Percentiles rank a stretch among this genome's conserved stretches.
Conservation (phyloP, 768 basidiomycete genomes). For the Pholiota conissans region DNA sequence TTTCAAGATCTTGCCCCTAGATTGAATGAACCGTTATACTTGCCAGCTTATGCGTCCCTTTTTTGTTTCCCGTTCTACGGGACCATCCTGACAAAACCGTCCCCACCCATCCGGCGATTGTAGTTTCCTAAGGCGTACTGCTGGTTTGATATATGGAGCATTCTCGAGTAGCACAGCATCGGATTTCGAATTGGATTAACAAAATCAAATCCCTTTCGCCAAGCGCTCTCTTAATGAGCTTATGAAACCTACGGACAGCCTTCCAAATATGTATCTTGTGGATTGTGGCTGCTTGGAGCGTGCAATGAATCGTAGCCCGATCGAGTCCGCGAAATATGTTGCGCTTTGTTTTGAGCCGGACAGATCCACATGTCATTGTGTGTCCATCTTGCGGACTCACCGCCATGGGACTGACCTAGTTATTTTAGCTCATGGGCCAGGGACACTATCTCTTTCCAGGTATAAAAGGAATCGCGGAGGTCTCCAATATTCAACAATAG, state of each 20-base stretch:
- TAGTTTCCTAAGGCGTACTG: not conserved
- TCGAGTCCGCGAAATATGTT: constrained; percentile 17
- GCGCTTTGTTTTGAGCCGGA: constrained; percentile 25
- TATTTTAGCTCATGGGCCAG: constrained; percentile 16
- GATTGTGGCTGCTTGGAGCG: not conserved
- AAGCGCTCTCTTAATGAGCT: not conserved
- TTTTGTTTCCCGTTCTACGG: not conserved
- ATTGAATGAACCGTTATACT: too few relatives aligned
- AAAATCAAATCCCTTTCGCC: not conserved
- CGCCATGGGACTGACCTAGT: constrained; percentile 17
- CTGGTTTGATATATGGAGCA: not conserved
- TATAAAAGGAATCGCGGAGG: constrained; percentile 15
- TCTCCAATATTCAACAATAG: constrained; percentile 8
- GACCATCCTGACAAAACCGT: not conserved
- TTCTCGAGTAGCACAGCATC: not conserved
- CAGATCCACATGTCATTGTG: constrained; percentile 25
- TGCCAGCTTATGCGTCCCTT: not conserved
- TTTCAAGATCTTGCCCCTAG: constrained; percentile 2
- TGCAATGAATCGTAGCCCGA: not conserved
- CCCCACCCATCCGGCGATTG: not conserved
- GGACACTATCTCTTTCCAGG: constrained; percentile 17
- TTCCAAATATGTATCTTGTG: not conserved
- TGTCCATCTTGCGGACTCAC: constrained; percentile 10
- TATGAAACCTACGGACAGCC: not conserved
- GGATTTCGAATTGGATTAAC: not conserved